Conservation (phyloP, 2,329 filamentous ascomycete genomes). For the Alternaria triticimaculans region DNA sequence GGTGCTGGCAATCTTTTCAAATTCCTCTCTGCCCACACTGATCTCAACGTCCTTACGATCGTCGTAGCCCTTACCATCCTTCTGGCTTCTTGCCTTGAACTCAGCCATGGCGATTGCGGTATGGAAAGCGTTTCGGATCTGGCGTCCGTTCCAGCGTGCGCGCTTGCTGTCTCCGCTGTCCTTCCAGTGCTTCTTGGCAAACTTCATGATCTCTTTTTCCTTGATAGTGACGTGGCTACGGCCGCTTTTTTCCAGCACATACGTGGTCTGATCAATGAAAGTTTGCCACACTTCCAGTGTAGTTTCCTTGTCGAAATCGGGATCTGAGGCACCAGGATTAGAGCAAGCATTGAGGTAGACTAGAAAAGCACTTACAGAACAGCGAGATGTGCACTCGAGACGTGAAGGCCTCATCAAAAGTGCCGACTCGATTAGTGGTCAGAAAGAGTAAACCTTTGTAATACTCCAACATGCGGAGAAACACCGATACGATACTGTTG, state of each 20-base stretch:
- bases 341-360: neutral
- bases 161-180: neutral
- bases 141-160: constrained; percentile 47
- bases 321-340: neutral
- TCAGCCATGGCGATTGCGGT: constrained; percentile 30
- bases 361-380: constrained; percentile 19
- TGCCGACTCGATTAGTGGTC: constrained; percentile 50
- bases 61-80: neutral
- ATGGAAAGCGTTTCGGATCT: constrained; percentile 52
- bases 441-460: constrained; percentile 53
- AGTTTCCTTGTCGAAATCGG: neutral
- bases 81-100: neutral
- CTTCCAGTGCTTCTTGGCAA: neutral
- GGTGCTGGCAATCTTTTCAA: neutral
- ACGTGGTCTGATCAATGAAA: neutral
- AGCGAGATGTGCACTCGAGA: constrained; percentile 49
- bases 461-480: constrained; percentile 51
- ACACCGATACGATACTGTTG: constrained; percentile 26
- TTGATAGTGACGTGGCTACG: neutral
- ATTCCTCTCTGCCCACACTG: neutral
- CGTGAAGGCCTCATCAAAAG: constrained; percentile 51
- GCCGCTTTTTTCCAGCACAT: neutral
- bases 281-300: neutral
- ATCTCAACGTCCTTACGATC: neutral
- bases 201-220: neutral